phyloP scores from a whole-genome alignment of 2,329 filamentous ascomycete species.

The Epichloe scottii region DNA sequence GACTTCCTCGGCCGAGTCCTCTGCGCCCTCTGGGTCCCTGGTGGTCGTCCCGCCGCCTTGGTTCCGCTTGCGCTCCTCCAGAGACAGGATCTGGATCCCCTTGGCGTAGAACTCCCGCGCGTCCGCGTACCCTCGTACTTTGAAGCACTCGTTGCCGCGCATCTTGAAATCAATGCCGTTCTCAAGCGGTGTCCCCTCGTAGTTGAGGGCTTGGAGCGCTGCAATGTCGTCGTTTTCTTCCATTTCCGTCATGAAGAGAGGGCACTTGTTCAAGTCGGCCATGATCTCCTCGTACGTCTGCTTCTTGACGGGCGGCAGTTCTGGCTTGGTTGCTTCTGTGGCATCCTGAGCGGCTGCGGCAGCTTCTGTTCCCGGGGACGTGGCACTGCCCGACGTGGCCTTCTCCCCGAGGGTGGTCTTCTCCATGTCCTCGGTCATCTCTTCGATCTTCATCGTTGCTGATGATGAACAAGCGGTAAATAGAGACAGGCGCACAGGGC shows the following conservation, averaged over 20 bases:
- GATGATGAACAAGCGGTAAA: not conserved
- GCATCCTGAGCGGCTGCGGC: not conserved
- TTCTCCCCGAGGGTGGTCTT: slow-evolving; percentile 16
- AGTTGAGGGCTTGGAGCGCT: slow-evolving; percentile 78
- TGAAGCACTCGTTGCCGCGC: slow-evolving; percentile 82
- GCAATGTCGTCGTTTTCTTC: slow-evolving; percentile 77
- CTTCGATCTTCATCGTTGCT: slow-evolving; percentile 26
- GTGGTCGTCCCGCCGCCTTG: slow-evolving; percentile 20
- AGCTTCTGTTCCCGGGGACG: not conserved
- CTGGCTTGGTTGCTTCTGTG: slow-evolving; percentile 22
- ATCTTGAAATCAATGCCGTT: slow-evolving; percentile 77
- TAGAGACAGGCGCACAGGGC: not conserved
- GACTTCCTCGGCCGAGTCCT: slow-evolving; percentile 40
- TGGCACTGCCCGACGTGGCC: not conserved
- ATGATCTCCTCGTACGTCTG: slow-evolving; percentile 44
- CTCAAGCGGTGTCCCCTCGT: slow-evolving; percentile 81
- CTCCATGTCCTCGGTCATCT: slow-evolving; percentile 30
- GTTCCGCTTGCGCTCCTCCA: slow-evolving; percentile 44
- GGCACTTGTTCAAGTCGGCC: slow-evolving; percentile 47
- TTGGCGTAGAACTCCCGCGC: slow-evolving; percentile 88
- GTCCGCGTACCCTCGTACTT: slow-evolving; percentile 60
- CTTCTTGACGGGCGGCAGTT: slow-evolving; percentile 32
- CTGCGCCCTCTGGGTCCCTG: slow-evolving; percentile 16
- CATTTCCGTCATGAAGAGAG: slow-evolving; percentile 92
- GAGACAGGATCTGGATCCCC: slow-evolving; percentile 59